Conservation (phyloP, 345 rosid species). For the Lagerstroemia speciosa region DNA sequence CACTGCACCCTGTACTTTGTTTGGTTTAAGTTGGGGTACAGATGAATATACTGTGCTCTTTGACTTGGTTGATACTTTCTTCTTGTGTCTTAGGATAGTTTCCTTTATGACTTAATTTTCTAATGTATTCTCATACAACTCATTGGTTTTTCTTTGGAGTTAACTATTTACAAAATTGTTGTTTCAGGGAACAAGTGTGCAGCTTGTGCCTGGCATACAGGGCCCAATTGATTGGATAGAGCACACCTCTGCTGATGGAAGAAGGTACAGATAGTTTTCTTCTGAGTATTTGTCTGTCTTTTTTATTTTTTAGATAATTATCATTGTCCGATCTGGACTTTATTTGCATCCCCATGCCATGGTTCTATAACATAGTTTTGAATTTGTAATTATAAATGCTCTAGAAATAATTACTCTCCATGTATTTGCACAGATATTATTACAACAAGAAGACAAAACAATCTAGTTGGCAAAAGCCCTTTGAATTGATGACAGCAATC, state of each 20-base stretch:
- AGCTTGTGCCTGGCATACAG: conserved; percentile 34
- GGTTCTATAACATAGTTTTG: background rate
- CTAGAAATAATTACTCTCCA: background rate
- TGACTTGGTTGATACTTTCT: background rate
- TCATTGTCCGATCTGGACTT: background rate
- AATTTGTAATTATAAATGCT: background rate
- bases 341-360: background rate
- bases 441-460: conserved; percentile 68
- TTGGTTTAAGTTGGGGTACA: background rate
- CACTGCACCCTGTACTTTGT: no score
- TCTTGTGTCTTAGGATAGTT: background rate
- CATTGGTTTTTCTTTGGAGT: background rate
- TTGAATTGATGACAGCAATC: conserved; percentile 77
- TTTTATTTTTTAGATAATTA: background rate
- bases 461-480: conserved; percentile 94
- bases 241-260: conserved; percentile 75
- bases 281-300: background rate
- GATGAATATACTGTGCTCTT: background rate
- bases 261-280: conserved; percentile 36
- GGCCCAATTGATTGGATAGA: conserved; percentile 69
- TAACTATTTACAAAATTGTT: background rate
- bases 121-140: background rate
- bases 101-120: background rate
- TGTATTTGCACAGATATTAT: conserved; percentile 52
- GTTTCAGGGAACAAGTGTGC: conserved; percentile 28